Evolutionary conservation across 2,329 filamentous ascomycete genomes (phyloP).

Genomic region (Truncatella angustata): DNA sequence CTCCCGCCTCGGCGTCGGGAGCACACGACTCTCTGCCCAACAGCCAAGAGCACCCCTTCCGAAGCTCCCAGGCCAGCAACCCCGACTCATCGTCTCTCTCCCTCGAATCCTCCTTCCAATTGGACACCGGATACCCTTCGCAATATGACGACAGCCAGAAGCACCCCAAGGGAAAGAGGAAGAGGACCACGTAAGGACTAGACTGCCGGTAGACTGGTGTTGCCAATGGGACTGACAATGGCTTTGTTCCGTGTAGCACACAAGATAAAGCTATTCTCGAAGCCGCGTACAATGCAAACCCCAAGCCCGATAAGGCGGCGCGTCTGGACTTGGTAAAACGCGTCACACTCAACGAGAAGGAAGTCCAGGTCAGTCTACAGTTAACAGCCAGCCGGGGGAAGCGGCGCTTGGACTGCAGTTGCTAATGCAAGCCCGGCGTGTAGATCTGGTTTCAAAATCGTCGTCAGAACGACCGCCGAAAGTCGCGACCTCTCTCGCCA

Average conservation of each 20-base stretch:
- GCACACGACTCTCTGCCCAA: neutral
- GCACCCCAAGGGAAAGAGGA: slow-evolving; percentile 61
- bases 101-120: slow-evolving; percentile 32
- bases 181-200: slow-evolving; percentile 56
- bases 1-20: slow-evolving; percentile 9
- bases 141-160: slow-evolving; percentile 31
- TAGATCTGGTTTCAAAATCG: slow-evolving; percentile 99
- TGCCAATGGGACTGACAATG: slow-evolving; percentile 16
- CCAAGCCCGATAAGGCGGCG: slow-evolving; percentile 88
- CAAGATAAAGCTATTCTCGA: slow-evolving; percentile 90
- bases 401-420: neutral
- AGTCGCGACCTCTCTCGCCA: slow-evolving; percentile 77
- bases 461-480: slow-evolving; percentile 87
- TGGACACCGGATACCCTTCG: slow-evolving; percentile 27
- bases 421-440: slow-evolving; percentile 19
- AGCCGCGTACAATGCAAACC: slow-evolving; percentile 77
- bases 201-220: neutral
- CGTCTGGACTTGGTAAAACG: slow-evolving; percentile 80
- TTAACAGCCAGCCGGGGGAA: neutral
- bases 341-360: slow-evolving; percentile 89
- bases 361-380: slow-evolving; percentile 75
- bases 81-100: slow-evolving; percentile 28
- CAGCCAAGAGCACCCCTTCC: slow-evolving; percentile 21
- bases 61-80: slow-evolving; percentile 24
- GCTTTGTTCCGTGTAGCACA: slow-evolving; percentile 50